Conservation (phyloP, 2,329 filamentous ascomycete species). For the Aspergillus pseudotamarii region DNA sequence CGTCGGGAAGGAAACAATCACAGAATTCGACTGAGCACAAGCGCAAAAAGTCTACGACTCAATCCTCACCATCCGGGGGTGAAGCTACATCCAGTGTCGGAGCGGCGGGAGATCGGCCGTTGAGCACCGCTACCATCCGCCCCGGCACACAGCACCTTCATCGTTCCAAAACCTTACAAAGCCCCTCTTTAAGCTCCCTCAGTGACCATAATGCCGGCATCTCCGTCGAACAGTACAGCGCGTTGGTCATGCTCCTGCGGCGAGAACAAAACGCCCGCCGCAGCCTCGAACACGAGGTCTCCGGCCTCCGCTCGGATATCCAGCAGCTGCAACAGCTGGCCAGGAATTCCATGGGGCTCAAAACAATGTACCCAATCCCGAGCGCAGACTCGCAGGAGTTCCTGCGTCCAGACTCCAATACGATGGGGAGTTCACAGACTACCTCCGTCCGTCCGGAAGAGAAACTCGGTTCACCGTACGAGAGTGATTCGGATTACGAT, state of each 20-base stretch:
- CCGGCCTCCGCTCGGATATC: slow-evolving; percentile 45
- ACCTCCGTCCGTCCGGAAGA: slow-evolving; percentile 18
- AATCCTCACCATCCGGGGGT: slow-evolving; percentile 12
- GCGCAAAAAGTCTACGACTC: slow-evolving; percentile 21
- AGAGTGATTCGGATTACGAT: slow-evolving; percentile 32
- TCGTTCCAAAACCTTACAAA: slow-evolving; percentile 27
- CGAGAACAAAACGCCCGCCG: slow-evolving; percentile 51
- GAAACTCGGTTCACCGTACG: slow-evolving; percentile 20
- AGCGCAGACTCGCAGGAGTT: slow-evolving; percentile 36
- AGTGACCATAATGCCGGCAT: slow-evolving; percentile 39
- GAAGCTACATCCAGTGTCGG: slow-evolving; percentile 11
- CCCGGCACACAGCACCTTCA: slow-evolving; percentile 34
- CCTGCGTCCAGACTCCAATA: slow-evolving; percentile 21
- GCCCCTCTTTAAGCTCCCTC: slow-evolving; percentile 35
- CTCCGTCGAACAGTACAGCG: slow-evolving; percentile 51
- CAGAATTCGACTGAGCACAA: slow-evolving; percentile 8
- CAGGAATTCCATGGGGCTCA: slow-evolving; percentile 33
- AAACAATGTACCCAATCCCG: slow-evolving; percentile 37
- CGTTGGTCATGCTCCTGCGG: slow-evolving; percentile 48
- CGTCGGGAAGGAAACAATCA: neutral
- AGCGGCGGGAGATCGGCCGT: slow-evolving; percentile 26
- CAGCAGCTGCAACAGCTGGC: slow-evolving; percentile 37
- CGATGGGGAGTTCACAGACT: slow-evolving; percentile 23
- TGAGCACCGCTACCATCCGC: slow-evolving; percentile 36
- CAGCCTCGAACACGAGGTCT: slow-evolving; percentile 48